Evolutionary conservation across 2,329 filamentous ascomycete species (phyloP).

Genomic region (Calonectria henricotiae): DNA sequence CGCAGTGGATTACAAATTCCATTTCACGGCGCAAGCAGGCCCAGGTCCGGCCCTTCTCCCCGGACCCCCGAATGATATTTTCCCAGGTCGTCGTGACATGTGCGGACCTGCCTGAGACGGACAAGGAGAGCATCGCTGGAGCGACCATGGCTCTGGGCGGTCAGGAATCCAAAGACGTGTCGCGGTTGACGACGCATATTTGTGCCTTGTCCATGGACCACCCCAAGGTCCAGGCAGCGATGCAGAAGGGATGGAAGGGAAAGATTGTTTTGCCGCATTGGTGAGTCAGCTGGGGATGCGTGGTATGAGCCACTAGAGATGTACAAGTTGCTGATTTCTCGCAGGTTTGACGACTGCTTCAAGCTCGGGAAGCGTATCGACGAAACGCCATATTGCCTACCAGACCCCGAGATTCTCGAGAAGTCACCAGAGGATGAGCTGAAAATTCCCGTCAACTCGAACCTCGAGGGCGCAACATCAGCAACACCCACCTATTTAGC

Average conservation of each 20-base stretch:
- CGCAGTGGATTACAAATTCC: constrained; percentile 84
- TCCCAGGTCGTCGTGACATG: constrained; percentile 87
- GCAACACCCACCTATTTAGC: constrained; percentile 63
- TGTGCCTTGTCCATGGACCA: constrained; percentile 86
- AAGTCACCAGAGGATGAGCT: constrained; percentile 71
- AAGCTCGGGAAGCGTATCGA: constrained; percentile 93
- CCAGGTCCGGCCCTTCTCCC: constrained; percentile 88
- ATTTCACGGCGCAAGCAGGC: constrained; percentile 79
- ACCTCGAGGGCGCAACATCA: constrained; percentile 79
- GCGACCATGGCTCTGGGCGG: constrained; percentile 93
- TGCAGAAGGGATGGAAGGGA: constrained; percentile 77
- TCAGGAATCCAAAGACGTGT: constrained; percentile 80
- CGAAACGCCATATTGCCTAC: constrained; percentile 88
- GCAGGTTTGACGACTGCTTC: constrained; percentile 95
- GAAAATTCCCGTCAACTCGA: constrained; percentile 71
- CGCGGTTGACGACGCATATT: constrained; percentile 87
- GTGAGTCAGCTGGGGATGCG: constrained; percentile 63
- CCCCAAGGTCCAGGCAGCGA: constrained; percentile 77
- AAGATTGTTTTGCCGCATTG: constrained; percentile 96
- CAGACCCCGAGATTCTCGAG: constrained; percentile 87
- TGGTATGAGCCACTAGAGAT: background rate
- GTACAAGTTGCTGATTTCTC: constrained; percentile 22
- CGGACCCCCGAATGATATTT: constrained; percentile 92
- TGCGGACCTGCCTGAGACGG: constrained; percentile 86
- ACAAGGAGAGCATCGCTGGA: constrained; percentile 93